Evolutionary conservation across 768 basidiomycete genomes (phyloP).

Genomic region (Leccinum broughii): DNA sequence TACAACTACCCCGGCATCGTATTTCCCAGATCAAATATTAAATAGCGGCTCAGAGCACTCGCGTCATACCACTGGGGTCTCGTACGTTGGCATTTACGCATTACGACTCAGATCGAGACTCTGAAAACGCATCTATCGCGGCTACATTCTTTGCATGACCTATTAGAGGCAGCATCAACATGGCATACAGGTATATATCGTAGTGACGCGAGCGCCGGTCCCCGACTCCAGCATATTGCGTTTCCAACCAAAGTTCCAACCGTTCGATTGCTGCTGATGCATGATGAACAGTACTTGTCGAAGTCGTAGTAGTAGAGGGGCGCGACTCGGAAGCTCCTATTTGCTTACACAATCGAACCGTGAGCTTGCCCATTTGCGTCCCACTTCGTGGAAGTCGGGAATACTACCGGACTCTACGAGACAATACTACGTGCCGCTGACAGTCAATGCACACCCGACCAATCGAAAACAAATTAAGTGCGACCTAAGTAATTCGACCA

Average conservation of each 20-base stretch:
- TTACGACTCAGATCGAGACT: background rate
- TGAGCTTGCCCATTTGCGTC: no score
- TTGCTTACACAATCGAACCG: no score
- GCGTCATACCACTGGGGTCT: no score
- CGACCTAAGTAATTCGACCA: conserved; percentile 20
- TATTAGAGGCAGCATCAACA: background rate
- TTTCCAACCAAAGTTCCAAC: no score
- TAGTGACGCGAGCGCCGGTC: no score
- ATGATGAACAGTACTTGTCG: no score
- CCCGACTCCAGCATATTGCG: no score
- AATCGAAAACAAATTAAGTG: conserved; percentile 23
- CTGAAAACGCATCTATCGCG: background rate
- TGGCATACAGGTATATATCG: background rate
- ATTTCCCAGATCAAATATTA: background rate
- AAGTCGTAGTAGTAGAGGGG: no score
- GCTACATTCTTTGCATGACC: background rate
- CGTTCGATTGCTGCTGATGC: no score
- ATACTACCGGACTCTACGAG: background rate
- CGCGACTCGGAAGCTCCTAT: no score
- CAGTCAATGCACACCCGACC: background rate
- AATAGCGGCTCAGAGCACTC: background rate
- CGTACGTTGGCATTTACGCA: no score
- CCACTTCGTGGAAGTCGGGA: no score
- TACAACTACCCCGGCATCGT: background rate
- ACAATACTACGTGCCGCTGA: background rate